Conservation (phyloP, 805 yeast genomes). For the Hanseniaspora valbyensis region DNA sequence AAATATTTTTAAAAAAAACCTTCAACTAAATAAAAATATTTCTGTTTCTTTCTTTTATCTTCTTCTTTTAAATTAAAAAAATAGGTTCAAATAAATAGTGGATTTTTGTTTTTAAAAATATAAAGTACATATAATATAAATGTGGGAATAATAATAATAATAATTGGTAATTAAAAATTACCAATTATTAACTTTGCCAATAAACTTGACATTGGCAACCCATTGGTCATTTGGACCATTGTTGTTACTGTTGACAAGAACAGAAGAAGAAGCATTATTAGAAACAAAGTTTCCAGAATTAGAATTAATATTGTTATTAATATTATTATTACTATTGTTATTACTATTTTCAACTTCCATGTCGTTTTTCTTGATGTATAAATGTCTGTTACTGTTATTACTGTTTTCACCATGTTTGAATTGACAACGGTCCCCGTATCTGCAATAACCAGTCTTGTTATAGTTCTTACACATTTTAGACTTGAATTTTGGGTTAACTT, state of each 20-base stretch:
- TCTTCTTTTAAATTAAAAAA: no score
- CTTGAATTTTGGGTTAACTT: constrained; percentile 68
- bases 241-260: no score
- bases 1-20: no score
- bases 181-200: constrained; percentile 14
- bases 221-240: background rate
- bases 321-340: background rate
- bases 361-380: constrained; percentile 3
- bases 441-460: constrained; percentile 68
- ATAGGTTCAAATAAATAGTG: no score
- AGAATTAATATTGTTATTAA: background rate
- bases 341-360: background rate
- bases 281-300: background rate
- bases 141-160: no score
- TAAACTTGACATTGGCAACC: constrained; percentile 15
- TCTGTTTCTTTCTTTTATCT: no score
- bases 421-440: constrained; percentile 85
- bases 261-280: background rate
- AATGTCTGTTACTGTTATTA: constrained; percentile 12
- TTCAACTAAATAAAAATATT: no score
- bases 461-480: constrained; percentile 87
- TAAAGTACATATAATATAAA: no score
- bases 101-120: no score
- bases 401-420: constrained; percentile 56
- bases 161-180: background rate